Base-by-base conservation (phyloP, 192 early-diverging fungal genomes). In the Gorgonomyces haynaldii region DNA sequence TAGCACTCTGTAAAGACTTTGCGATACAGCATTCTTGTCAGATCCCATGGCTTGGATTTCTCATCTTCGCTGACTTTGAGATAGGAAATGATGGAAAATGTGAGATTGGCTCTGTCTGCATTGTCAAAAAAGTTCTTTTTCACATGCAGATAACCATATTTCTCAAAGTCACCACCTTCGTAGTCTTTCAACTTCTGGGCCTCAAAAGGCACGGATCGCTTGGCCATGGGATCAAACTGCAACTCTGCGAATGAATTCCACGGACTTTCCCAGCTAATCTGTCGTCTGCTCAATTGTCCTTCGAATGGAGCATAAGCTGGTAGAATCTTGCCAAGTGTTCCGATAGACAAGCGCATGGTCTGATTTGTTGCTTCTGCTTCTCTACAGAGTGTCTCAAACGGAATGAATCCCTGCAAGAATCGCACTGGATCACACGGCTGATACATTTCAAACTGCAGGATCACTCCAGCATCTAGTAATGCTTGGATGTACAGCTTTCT, bases 401-500 rank as follows among this genome's bases (percentile, higher is more conserved):
- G 29, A n/a, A 26, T 26, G n/a, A 36, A 25, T 23, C 23, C 17
- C 24, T 49, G 22, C 15, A 49, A 38, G 15, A 28, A 43, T 28
- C 42, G 25, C 8, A n/a, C 15, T 22, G 25, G 19, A 16, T 25
- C 25, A 15, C 29, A 13, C 7, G 16, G 10, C 24, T 49, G 23
- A n/a, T 20, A 13, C 15, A 16, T 38, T 49, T 49, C 46, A n/a
- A 23, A 49, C 19, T 49, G 23, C 7, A 49, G 21, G 35, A 49
- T 29, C n/a, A 49, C 12, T 21, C 46, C 28, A 26, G 19, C 25
- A 6, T 49, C 22, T 1, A 49, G 28, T 4, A 49, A 20, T 9
- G n/a, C 17, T 1, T 13, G n/a, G 13, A 49, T 35, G 19, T 24
- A 4, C 32, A 26, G 23, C 29, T 34, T 28, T 7, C 15, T 43